Conservation (phyloP, 2,329 filamentous ascomycete genomes). For the Tothia fuscella region DNA sequence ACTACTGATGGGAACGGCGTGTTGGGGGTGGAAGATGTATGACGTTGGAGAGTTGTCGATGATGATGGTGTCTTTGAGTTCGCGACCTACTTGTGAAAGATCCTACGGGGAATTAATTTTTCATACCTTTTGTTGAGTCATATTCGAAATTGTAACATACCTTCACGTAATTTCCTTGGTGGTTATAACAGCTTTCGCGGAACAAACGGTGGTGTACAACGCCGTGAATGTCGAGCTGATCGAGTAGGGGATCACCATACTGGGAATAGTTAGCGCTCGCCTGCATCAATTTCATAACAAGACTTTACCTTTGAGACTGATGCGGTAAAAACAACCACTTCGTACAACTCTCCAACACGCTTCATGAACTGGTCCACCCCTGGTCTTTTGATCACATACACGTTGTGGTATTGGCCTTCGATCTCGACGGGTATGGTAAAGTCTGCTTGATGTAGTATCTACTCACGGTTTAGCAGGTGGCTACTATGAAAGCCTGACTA, state of each 20-base stretch:
- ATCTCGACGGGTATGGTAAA: slow-evolving; percentile 99
- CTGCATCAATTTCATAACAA: background rate
- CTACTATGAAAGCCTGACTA: background rate
- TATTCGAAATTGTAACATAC: slow-evolving; percentile 21
- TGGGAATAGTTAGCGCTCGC: slow-evolving; percentile 24
- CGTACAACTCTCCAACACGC: slow-evolving; percentile 90
- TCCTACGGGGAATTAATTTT: slow-evolving; percentile 40
- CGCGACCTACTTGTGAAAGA: slow-evolving; percentile 88
- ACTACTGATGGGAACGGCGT: slow-evolving; percentile 97
- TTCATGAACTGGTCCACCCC: slow-evolving; percentile 99
- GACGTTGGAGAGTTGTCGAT: slow-evolving; percentile 99
- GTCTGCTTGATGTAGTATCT: slow-evolving; percentile 96
- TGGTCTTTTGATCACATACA: slow-evolving; percentile 98
- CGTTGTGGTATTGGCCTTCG: slow-evolving; percentile 97
- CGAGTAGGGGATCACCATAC: slow-evolving; percentile 92
- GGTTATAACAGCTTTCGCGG: slow-evolving; percentile 97
- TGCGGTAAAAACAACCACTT: slow-evolving; percentile 96
- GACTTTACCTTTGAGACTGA: slow-evolving; percentile 80
- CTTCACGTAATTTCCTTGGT: slow-evolving; percentile 99
- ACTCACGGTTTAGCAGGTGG: slow-evolving; percentile 14
- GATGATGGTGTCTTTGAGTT: slow-evolving; percentile 95
- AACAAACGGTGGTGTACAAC: slow-evolving; percentile 94
- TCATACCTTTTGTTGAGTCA: background rate
- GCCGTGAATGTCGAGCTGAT: slow-evolving; percentile 93
- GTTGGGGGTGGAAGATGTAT: slow-evolving; percentile 98